A percentile compares a stretch with the other conserved stretches of the same genome.
These are phyloP conservation scores for Leucosporidium yakuticum DNA, from an alignment of 768 basidiomycete species.

Conservation along the genomic window DNA sequence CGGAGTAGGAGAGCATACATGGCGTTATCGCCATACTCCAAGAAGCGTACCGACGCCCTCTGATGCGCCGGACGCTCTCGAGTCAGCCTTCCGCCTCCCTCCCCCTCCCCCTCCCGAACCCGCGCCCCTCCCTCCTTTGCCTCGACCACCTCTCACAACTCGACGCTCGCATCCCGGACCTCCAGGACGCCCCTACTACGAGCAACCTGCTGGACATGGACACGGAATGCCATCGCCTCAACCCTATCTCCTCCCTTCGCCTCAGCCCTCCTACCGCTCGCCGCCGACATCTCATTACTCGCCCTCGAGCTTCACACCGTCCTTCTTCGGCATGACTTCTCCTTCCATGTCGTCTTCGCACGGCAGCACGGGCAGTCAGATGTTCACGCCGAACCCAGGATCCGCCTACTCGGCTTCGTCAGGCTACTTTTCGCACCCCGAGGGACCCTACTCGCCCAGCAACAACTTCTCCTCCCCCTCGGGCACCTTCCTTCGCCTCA, in stretches of 20 bases:
- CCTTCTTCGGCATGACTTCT: not conserved
- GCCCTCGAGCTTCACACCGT: not conserved
- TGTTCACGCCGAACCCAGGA: not conserved
- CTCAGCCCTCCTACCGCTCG: not conserved
- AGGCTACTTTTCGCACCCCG: constrained; percentile 1
- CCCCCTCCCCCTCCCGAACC: not conserved
- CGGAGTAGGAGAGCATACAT: not conserved
- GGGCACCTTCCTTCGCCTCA: constrained; percentile 12
- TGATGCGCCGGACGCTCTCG: constrained; percentile 2
- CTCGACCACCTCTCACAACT: not conserved
- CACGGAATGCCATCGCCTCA: not conserved
- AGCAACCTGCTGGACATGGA: too few relatives aligned
- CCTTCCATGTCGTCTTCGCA: not conserved
- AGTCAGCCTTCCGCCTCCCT: not conserved
- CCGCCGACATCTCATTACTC: not conserved
- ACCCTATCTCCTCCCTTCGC: not conserved
- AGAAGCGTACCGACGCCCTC: not conserved
- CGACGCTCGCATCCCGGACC: not conserved
- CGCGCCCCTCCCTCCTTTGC: not conserved
- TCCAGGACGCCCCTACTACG: not conserved
- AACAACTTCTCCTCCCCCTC: constrained; percentile 5
- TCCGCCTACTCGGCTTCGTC: constrained; percentile 9
- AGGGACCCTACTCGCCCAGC: not conserved
- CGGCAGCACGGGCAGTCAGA: not conserved
- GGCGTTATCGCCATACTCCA: too few relatives aligned